A percentile compares a stretch with the other conserved stretches of the same genome.
Conservation (phyloP, 75 land plant species). For the Sequoiadendron giganteum region DNA sequence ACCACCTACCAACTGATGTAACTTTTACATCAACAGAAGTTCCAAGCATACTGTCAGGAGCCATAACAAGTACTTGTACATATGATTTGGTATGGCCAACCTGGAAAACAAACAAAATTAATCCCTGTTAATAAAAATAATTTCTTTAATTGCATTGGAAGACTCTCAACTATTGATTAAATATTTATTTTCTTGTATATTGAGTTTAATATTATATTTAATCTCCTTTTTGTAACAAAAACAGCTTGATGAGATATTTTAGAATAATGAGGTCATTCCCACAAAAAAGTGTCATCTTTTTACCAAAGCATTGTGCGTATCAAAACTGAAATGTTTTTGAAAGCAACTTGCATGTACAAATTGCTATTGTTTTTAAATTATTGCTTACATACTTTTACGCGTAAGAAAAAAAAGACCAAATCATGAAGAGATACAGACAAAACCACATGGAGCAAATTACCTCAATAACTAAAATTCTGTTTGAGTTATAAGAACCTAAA, state of each 20-base stretch:
- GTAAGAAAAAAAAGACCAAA: neutral
- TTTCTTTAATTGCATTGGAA: neutral
- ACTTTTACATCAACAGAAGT: slow-evolving; percentile 67
- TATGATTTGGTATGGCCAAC: slow-evolving; percentile 97
- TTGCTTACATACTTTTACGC: neutral
- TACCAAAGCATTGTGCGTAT: neutral
- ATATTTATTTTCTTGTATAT: neutral
- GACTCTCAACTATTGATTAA: neutral
- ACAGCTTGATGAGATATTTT: neutral
- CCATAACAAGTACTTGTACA: slow-evolving; percentile 81
- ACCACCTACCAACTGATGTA: slow-evolving; percentile 92
- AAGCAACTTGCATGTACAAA: neutral
- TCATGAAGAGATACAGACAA: neutral
- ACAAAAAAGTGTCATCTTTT: neutral
- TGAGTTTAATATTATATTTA: neutral
- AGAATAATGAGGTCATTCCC: neutral
- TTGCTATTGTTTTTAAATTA: neutral
- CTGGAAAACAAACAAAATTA: slow-evolving; percentile 27
- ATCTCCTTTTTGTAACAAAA: neutral
- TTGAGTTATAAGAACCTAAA: neutral
- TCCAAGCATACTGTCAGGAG: slow-evolving; percentile 60
- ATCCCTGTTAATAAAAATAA: neutral
- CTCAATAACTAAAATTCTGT: neutral
- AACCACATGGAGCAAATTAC: neutral
- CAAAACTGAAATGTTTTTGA: neutral